phyloP scores from a whole-genome alignment of 202 grass and related monocot species.

The Zoysia matrella region DNA sequence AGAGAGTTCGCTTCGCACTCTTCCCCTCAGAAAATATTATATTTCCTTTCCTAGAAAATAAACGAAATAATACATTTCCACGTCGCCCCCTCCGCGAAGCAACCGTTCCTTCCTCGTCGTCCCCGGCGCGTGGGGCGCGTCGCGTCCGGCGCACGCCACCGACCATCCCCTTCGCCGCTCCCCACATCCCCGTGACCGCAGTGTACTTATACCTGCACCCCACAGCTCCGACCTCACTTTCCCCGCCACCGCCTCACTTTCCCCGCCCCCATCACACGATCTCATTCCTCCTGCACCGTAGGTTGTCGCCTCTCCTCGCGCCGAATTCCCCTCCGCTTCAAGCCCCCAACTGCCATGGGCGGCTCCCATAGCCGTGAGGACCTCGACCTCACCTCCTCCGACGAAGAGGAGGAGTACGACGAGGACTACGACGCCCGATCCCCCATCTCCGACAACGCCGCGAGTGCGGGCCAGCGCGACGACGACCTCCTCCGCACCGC shows the following conservation, averaged over 20 bases:
- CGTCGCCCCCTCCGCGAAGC: neutral
- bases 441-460: slow-evolving; percentile 2
- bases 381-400: slow-evolving; percentile 72
- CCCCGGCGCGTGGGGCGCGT: slow-evolving; percentile 42
- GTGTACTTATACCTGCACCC: slow-evolving; percentile 25
- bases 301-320: neutral
- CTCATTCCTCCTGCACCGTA: neutral
- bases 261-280: neutral
- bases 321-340: slow-evolving; percentile 28
- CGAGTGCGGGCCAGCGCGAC: slow-evolving; percentile 20
- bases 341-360: slow-evolving; percentile 61
- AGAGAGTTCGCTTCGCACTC: too few species aligned
- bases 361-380: slow-evolving; percentile 84
- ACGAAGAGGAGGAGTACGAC: slow-evolving; percentile 54
- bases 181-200: neutral
- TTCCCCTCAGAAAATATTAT: neutral
- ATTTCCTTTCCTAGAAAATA: neutral
- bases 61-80: neutral
- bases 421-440: slow-evolving; percentile 48
- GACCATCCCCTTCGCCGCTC: neutral
- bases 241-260: slow-evolving; percentile 26
- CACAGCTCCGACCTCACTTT: neutral
- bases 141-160: slow-evolving; percentile 53
- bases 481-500: slow-evolving; percentile 43
- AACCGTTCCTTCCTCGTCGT: neutral